Conservation (phyloP, 805 yeast genomes). For the Candida montana region DNA sequence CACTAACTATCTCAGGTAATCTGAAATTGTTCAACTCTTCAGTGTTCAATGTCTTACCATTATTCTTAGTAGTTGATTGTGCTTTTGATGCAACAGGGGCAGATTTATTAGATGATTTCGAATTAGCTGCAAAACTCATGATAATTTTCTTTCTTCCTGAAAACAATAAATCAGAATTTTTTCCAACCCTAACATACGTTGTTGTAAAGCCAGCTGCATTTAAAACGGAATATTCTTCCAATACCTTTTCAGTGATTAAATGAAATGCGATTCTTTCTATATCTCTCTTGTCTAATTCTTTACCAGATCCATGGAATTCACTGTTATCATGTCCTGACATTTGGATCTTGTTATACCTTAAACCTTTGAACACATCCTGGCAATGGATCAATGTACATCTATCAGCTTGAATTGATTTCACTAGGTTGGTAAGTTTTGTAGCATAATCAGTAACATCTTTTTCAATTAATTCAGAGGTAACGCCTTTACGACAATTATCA, state of each 20-base stretch:
- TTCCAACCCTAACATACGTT: slow-evolving; percentile 65
- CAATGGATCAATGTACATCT: slow-evolving; percentile 75
- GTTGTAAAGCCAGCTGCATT: slow-evolving; percentile 77
- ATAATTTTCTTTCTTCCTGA: slow-evolving; percentile 39
- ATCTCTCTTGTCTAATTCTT: slow-evolving; percentile 54
- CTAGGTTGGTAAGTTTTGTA: slow-evolving; percentile 51
- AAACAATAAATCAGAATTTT: slow-evolving; percentile 45
- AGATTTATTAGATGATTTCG: slow-evolving; percentile 1
- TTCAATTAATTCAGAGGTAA: slow-evolving; percentile 37
- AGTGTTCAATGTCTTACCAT: slow-evolving; percentile 1
- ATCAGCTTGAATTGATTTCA: slow-evolving; percentile 46
- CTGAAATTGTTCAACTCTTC: slow-evolving; percentile 18
- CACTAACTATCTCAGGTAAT: slow-evolving; percentile 21
- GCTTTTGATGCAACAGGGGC: background rate
- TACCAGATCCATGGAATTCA: slow-evolving; percentile 69
- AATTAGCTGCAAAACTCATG: slow-evolving; percentile 39
- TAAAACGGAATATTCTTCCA: slow-evolving; percentile 68
- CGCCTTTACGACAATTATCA: slow-evolving; percentile 69
- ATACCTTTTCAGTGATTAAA: slow-evolving; percentile 56
- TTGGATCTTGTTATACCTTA: slow-evolving; percentile 54
- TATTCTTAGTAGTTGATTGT: slow-evolving; percentile 3
- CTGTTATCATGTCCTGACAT: slow-evolving; percentile 55
- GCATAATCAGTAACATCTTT: slow-evolving; percentile 70
- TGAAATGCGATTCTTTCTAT: slow-evolving; percentile 81
- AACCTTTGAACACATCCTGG: slow-evolving; percentile 79